Base-by-base conservation (phyloP, 2,329 filamentous ascomycete genomes). In the Fusarium kyushuense region DNA sequence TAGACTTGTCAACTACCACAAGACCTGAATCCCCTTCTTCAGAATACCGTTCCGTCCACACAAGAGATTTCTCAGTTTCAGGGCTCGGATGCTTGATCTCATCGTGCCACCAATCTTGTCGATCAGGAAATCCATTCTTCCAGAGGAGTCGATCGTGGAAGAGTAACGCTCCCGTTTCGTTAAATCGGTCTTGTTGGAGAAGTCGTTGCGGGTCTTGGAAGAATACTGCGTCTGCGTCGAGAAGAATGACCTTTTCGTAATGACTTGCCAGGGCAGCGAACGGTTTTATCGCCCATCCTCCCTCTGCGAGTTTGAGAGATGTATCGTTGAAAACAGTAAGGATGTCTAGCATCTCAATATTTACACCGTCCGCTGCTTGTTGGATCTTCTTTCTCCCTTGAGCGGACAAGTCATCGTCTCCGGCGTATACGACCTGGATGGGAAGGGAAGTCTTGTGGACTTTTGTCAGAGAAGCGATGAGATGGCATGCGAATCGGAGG, bases 1-100 rank as follows among this genome's bases (percentile, higher is more conserved):
- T 74, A 0, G 75, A 66, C 67, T 83, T 84, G 61, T 84, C 75
- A 0, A 83, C 63, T 2, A 81, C 77, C 2, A 83, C 79, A 5
- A 81, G 69, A 1, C 81, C 81, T 0, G 79, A 81, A 57, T 83
- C 81, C 0, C 72, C 77, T 54, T 83, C 81, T 55, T 83, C 80
- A 19, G 79, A 76, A 16, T 79, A 82, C 6, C 75, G 71, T 10
- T 82, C 74, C 0, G 75, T 80, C 77, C 79, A 82, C 0, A 80
- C 78, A 1, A 76, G 75, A 1, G 79, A 80, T 35, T 73, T 76
- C 4, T 67, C 67, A 7, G 81, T 69, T 42, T 76, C 72, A 1
- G 69, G 54, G n/a, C 74, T 76, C 3, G 79, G 79, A 23, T 76
- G 68, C 30, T 74, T 75, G 41, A 83, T 75, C 62, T 80, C 76